phyloP scores from a whole-genome alignment of 2,329 filamentous ascomycete species.

The Scytalidium lignicola region DNA sequence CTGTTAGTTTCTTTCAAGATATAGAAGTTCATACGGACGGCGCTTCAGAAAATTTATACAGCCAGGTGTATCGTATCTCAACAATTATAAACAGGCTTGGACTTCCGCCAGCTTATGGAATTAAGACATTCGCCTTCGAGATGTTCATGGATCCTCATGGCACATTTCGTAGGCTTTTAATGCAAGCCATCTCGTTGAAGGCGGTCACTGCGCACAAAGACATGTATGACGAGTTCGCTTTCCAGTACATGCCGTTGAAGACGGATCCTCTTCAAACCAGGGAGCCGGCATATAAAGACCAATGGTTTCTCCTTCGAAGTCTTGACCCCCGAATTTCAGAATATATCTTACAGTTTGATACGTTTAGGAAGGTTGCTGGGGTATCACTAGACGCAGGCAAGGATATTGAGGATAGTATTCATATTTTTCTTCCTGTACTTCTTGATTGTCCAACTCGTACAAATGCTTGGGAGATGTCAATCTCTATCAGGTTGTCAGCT shows the following conservation, averaged over 20 bases:
- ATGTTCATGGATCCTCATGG: constrained; percentile 19
- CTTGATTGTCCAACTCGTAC: constrained; percentile 50
- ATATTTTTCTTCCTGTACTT: constrained; percentile 62
- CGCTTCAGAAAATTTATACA: constrained; percentile 15
- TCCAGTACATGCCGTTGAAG: constrained; percentile 16
- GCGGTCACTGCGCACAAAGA: constrained; percentile 10
- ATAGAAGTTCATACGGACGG: constrained; percentile 30
- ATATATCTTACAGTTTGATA: constrained; percentile 38
- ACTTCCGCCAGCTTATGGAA: constrained; percentile 29
- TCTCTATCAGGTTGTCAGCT: constrained; percentile 43
- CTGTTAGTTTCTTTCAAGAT: constrained; percentile 65
- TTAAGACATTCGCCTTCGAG: constrained; percentile 33
- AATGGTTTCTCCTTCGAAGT: constrained; percentile 7
- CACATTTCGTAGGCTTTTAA: constrained; percentile 19
- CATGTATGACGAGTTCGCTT: constrained; percentile 18
- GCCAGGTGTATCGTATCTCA: constrained; percentile 34
- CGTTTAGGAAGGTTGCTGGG: constrained; percentile 15
- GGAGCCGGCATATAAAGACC: background rate
- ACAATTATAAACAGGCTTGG: constrained; percentile 40
- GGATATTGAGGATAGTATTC: constrained; percentile 13
- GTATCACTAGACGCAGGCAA: constrained; percentile 22
- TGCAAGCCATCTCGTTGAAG: constrained; percentile 14
- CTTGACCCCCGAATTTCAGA: constrained; percentile 48
- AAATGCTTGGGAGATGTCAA: constrained; percentile 53
- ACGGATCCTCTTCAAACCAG: background rate